Evolutionary conservation across 2,329 filamentous ascomycete species (phyloP).

Genomic region (Fusarium papillatum): DNA sequence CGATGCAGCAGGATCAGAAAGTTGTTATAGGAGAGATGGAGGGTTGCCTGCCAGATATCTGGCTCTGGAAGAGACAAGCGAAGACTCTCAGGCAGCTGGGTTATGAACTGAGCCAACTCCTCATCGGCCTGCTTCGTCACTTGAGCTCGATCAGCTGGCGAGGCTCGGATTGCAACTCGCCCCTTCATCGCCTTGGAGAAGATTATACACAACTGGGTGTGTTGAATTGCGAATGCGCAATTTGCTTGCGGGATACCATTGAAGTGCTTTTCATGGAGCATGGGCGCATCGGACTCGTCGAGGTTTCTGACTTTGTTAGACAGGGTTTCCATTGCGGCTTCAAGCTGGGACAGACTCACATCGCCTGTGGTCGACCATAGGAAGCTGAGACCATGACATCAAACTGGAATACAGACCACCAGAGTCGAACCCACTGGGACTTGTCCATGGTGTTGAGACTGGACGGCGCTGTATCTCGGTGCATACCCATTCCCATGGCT

Average conservation of each 20-base stretch:
- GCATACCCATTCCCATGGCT: conserved; percentile 68
- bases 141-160: conserved; percentile 40
- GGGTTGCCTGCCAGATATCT: conserved; percentile 46
- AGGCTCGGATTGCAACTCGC: conserved; percentile 41
- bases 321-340: background rate
- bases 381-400: conserved; percentile 52
- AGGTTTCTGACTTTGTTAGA: conserved; percentile 50
- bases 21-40: conserved; percentile 52
- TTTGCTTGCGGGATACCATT: conserved; percentile 55
- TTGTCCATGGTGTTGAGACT: conserved; percentile 48
- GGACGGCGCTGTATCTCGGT: conserved; percentile 49
- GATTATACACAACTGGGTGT: conserved; percentile 63
- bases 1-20: conserved; percentile 52
- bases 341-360: conserved; percentile 47
- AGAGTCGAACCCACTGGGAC: conserved; percentile 53
- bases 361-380: conserved; percentile 65
- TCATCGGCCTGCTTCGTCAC: conserved; percentile 48
- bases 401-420: conserved; percentile 57
- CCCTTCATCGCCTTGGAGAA: conserved; percentile 55
- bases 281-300: conserved; percentile 64
- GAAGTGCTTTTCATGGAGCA: conserved; percentile 59
- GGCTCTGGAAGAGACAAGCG: conserved; percentile 37
- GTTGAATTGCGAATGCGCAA: conserved; percentile 59
- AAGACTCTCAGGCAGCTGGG: conserved; percentile 44
- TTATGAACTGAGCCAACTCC: conserved; percentile 47